Percentiles rank a stretch among this genome's conserved stretches.
Conservation (phyloP, 2,329 filamentous ascomycete species). For the Verticillium klebahnii region DNA sequence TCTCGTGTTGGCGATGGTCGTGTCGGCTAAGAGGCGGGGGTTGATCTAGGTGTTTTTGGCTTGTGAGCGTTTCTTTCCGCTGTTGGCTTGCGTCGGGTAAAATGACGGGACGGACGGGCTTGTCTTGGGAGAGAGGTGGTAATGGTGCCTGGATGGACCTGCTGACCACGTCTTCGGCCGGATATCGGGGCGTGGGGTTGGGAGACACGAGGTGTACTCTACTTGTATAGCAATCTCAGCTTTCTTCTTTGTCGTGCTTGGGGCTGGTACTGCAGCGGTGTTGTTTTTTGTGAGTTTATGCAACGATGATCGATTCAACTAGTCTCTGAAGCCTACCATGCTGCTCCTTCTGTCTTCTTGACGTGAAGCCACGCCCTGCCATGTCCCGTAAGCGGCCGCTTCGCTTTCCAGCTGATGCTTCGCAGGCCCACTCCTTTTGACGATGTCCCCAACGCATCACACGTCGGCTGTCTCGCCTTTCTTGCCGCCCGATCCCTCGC, state of each 20-base stretch:
- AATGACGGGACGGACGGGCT: not conserved
- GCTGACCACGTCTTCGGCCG: not conserved
- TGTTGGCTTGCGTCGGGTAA: not conserved
- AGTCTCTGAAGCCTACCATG: no score
- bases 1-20: conserved; percentile 31
- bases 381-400: no score
- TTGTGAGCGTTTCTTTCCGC: conserved; percentile 16
- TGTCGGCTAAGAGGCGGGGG: conserved; percentile 27
- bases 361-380: no score
- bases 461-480: no score
- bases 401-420: no score
- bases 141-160: not conserved
- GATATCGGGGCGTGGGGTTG: not conserved
- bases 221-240: conserved; percentile 3
- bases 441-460: no score
- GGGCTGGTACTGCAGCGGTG: not conserved
- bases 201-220: conserved; percentile 1
- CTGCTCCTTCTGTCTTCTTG: no score
- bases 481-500: no score
- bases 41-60: conserved; percentile 19
- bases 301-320: no score
- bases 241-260: not conserved
- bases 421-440: no score
- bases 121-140: not conserved
- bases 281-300: not conserved